Evolutionary conservation across 352 stramenopile genomes (phyloP).

Genomic region (Globisporangium solare): DNA sequence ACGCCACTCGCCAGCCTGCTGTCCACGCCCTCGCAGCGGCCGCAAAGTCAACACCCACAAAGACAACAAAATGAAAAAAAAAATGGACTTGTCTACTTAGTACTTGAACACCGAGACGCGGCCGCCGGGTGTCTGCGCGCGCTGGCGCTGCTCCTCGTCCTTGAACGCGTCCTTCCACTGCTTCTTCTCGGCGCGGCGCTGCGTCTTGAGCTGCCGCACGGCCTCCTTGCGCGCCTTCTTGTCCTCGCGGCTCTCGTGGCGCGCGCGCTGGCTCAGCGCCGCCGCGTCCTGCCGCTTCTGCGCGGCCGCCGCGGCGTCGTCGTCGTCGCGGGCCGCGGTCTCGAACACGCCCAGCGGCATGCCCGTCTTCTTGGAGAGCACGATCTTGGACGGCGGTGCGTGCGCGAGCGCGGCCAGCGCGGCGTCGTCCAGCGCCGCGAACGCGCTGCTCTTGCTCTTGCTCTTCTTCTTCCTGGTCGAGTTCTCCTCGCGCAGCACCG

Average conservation of each 20-base stretch:
- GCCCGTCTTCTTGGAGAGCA: slow-evolving; percentile 93
- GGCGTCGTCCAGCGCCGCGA: slow-evolving; percentile 16
- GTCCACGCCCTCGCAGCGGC: too few species aligned
- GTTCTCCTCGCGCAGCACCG: slow-evolving; percentile 76
- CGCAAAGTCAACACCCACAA: background rate
- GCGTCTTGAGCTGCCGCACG: slow-evolving; percentile 90
- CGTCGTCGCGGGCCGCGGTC: slow-evolving; percentile 13
- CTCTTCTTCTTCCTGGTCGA: slow-evolving; percentile 74
- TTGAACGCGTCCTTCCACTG: slow-evolving; percentile 91
- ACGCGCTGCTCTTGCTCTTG: slow-evolving; percentile 47
- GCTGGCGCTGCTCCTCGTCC: slow-evolving; percentile 87
- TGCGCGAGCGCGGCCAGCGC: slow-evolving; percentile 17
- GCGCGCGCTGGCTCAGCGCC: slow-evolving; percentile 28
- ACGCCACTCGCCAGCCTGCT: too few species aligned
- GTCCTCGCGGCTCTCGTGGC: slow-evolving; percentile 89
- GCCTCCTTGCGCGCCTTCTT: slow-evolving; percentile 90
- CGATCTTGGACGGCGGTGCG: slow-evolving; percentile 64
- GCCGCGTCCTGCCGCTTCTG: slow-evolving; percentile 15
- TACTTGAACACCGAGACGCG: slow-evolving; percentile 78
- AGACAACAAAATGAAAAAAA: background rate
- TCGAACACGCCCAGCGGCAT: slow-evolving; percentile 92
- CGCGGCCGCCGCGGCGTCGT: slow-evolving; percentile 18
- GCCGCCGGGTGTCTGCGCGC: slow-evolving; percentile 47
- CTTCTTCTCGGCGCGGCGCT: slow-evolving; percentile 93
- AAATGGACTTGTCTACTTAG: slow-evolving; percentile 17